Conservation (phyloP, 352 stramenopile genomes). For the Pythium graminicola region DNA sequence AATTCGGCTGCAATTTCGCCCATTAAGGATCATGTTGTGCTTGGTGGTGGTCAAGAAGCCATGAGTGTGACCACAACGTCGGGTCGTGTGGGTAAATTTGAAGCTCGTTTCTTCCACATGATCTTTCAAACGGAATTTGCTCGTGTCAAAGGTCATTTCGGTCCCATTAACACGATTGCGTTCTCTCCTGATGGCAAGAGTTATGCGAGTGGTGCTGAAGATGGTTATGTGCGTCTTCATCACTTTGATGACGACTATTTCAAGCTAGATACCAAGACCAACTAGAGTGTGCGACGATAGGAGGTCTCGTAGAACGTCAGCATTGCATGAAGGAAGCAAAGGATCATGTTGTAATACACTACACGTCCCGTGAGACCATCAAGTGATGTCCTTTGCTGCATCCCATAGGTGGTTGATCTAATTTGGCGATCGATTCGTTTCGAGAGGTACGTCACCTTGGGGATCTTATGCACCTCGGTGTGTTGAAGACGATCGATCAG, state of each 20-base stretch:
- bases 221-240: constrained; percentile 97
- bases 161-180: constrained; percentile 98
- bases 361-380: constrained; percentile 1
- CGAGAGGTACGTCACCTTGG: neutral
- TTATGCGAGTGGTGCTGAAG: constrained; percentile 98
- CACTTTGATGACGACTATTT: constrained; percentile 98
- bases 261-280: constrained; percentile 54
- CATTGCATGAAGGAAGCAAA: neutral
- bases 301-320: neutral
- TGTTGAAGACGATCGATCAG: constrained; percentile 5
- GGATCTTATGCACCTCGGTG: constrained; percentile 4
- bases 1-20: constrained; percentile 98
- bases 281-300: constrained; percentile 6
- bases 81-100: constrained; percentile 90
- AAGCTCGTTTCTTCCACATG: constrained; percentile 98
- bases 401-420: too few species aligned
- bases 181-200: constrained; percentile 98
- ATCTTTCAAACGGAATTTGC: constrained; percentile 99
- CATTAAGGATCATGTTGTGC: constrained; percentile 93
- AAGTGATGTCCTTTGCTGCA: neutral
- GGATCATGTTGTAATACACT: constrained; percentile 17
- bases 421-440: constrained; percentile 3
- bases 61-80: constrained; percentile 97
- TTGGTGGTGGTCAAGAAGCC: constrained; percentile 98
- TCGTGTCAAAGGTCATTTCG: constrained; percentile 98